A percentile compares a stretch with the other conserved stretches of the same genome.
Evolutionary conservation across 768 basidiomycete species (phyloP).

Genomic region (Tylopilus cervinicoccineus): DNA sequence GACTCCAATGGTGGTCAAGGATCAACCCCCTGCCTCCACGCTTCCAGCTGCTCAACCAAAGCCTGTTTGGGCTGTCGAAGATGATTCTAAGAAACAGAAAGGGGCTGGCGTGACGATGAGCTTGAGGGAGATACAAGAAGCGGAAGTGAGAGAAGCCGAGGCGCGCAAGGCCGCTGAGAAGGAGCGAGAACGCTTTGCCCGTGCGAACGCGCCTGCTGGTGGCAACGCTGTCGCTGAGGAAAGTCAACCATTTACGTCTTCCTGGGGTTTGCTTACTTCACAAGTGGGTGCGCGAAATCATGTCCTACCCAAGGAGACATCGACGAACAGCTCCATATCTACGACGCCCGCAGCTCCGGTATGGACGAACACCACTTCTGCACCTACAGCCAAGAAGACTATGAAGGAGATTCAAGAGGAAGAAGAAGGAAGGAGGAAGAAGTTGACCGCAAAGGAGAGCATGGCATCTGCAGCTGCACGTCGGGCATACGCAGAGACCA

Average conservation of each 20-base stretch:
- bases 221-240: slow-evolving; percentile 46
- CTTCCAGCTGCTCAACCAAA: slow-evolving; percentile 36
- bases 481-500: slow-evolving; percentile 76
- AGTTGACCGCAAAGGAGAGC: slow-evolving; percentile 56
- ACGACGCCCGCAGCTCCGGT: slow-evolving; percentile 44
- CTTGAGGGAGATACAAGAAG: slow-evolving; percentile 93
- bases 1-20: slow-evolving; percentile 11
- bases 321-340: slow-evolving; percentile 24
- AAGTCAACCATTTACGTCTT: slow-evolving; percentile 57
- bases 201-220: slow-evolving; percentile 36
- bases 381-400: slow-evolving; percentile 69
- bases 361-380: slow-evolving; percentile 67
- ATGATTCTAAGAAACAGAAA: slow-evolving; percentile 59
- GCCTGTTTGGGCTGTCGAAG: slow-evolving; percentile 64
- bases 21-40: slow-evolving; percentile 21
- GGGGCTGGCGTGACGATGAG: slow-evolving; percentile 48
- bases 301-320: slow-evolving; percentile 41
- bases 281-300: slow-evolving; percentile 56
- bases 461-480: slow-evolving; percentile 53
- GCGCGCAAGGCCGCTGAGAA: slow-evolving; percentile 71
- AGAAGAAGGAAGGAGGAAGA: slow-evolving; percentile 88
- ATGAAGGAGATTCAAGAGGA: slow-evolving; percentile 99
- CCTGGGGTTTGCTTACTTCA: slow-evolving; percentile 88
- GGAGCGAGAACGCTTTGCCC: slow-evolving; percentile 61
- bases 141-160: slow-evolving; percentile 79